A percentile compares a stretch with the other conserved stretches of the same genome.
Conservation (phyloP, 2,329 filamentous ascomycete genomes). For the Rachicladosporium sp. region DNA sequence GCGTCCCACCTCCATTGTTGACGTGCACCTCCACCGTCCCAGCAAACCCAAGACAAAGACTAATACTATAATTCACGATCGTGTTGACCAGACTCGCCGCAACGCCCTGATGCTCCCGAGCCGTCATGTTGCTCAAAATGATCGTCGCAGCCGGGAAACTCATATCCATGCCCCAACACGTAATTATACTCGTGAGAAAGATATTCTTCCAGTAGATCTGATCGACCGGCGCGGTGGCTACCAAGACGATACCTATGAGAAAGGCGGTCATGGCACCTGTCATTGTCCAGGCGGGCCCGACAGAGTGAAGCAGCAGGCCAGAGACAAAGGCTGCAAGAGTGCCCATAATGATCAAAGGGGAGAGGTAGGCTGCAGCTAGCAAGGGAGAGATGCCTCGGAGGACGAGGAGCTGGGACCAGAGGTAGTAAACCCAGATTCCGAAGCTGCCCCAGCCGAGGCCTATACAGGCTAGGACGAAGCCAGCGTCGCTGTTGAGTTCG, state of each 20-base stretch:
- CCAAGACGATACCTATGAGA: conserved; percentile 28
- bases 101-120: conserved; percentile 37
- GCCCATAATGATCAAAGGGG: conserved; percentile 23
- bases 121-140: conserved; percentile 43
- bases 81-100: conserved; percentile 49
- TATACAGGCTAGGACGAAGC: conserved; percentile 18
- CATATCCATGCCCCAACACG: conserved; percentile 51
- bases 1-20: conserved; percentile 26
- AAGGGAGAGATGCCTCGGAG: conserved; percentile 23
- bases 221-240: conserved; percentile 35
- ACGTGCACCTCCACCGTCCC: conserved; percentile 48
- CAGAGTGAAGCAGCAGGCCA: conserved; percentile 27
- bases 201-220: conserved; percentile 54
- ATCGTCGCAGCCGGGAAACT: conserved; percentile 51
- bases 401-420: conserved; percentile 22
- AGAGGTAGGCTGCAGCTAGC: conserved; percentile 21
- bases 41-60: conserved; percentile 52
- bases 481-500: conserved; percentile 14
- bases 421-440: conserved; percentile 24
- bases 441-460: conserved; percentile 22
- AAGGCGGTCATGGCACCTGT: conserved; percentile 29
- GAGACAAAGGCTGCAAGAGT: conserved; percentile 25
- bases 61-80: conserved; percentile 57
- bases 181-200: conserved; percentile 45
- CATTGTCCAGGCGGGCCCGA: conserved; percentile 26